These are phyloP conservation scores for Conoideocrella luteorostrata DNA, from an alignment of 2,329 filamentous ascomycete genomes.

Conservation along the genomic window DNA sequence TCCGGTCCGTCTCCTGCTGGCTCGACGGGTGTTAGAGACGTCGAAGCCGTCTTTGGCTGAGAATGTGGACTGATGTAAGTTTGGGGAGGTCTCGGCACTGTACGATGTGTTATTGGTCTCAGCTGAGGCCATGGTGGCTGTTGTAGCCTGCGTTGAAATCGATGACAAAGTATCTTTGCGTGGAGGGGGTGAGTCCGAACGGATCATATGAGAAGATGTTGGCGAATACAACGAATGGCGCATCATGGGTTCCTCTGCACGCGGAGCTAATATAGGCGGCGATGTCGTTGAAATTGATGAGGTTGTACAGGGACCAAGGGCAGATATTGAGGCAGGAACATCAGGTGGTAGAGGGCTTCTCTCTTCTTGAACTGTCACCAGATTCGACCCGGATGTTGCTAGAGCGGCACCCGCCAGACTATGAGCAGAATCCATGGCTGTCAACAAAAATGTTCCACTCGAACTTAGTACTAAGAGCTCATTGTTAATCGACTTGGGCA, in stretches of 20 bases:
- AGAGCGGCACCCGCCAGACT: conserved; percentile 26
- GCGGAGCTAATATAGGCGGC: conserved; percentile 12
- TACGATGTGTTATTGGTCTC: conserved; percentile 46
- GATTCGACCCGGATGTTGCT: conserved; percentile 7
- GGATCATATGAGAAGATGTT: conserved; percentile 13
- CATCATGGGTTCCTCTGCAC: conserved; percentile 7
- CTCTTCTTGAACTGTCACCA: conserved; percentile 11
- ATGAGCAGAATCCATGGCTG: conserved; percentile 35
- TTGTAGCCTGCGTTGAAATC: conserved; percentile 45
- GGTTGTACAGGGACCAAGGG: conserved; percentile 9
- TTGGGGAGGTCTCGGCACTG: conserved; percentile 47
- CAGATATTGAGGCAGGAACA: conserved; percentile 6
- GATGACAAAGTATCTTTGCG: conserved; percentile 48
- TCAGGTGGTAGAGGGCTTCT: background rate
- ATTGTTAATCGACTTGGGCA: too few relatives aligned
- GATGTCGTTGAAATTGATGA: conserved; percentile 20
- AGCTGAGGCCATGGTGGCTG: conserved; percentile 33
- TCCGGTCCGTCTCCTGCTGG: conserved; percentile 52
- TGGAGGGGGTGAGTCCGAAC: conserved; percentile 25
- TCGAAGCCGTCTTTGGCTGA: conserved; percentile 50
- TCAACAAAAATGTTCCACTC: too few relatives aligned
- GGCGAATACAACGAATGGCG: conserved; percentile 12
- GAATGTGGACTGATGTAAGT: conserved; percentile 45
- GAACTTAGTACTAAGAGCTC: too few relatives aligned
- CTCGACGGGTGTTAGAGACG: conserved; percentile 45